These are phyloP conservation scores for Pythium chondricola DNA, from an alignment of 352 stramenopile species.

Conservation along the genomic window DNA sequence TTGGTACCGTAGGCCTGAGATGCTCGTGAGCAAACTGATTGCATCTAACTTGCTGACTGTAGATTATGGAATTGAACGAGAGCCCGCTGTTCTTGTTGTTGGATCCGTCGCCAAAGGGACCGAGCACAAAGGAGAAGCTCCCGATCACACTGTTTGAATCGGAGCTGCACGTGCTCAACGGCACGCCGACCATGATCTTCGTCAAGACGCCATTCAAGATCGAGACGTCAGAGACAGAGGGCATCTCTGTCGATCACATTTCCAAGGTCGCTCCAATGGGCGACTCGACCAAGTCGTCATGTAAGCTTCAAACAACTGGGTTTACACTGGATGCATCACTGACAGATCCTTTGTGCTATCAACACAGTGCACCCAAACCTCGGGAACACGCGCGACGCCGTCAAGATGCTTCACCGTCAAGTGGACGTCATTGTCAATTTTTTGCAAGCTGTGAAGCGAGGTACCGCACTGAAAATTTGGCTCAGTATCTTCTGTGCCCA, in stretches of 20 bases:
- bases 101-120: conserved; percentile 49
- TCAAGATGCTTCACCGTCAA: conserved; percentile 83
- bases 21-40: background rate
- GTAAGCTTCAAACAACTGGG: conserved; percentile 24
- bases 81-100: conserved; percentile 78
- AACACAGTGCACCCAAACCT: conserved; percentile 71
- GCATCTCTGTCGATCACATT: conserved; percentile 85
- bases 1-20: conserved; percentile 15
- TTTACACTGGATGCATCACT: background rate
- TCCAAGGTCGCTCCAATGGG: conserved; percentile 78
- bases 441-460: conserved; percentile 66
- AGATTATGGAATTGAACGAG: conserved; percentile 88
- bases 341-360: conserved; percentile 5
- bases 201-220: conserved; percentile 85
- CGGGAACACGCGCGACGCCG: conserved; percentile 71
- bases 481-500: background rate
- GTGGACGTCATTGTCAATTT: conserved; percentile 71
- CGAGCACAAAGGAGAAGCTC: conserved; percentile 84
- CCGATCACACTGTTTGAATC: conserved; percentile 83
- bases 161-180: conserved; percentile 81
- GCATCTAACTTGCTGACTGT: background rate
- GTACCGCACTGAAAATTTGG: conserved; percentile 14
- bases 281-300: conserved; percentile 61
- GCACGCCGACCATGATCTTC: conserved; percentile 85
- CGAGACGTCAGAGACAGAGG: conserved; percentile 81